Evolutionary conservation across 1,284 basidiomycete genomes (phyloP), one percentile per base, ranked within the genome.

Genomic region (Sanghuangporus weigelae): DNA sequence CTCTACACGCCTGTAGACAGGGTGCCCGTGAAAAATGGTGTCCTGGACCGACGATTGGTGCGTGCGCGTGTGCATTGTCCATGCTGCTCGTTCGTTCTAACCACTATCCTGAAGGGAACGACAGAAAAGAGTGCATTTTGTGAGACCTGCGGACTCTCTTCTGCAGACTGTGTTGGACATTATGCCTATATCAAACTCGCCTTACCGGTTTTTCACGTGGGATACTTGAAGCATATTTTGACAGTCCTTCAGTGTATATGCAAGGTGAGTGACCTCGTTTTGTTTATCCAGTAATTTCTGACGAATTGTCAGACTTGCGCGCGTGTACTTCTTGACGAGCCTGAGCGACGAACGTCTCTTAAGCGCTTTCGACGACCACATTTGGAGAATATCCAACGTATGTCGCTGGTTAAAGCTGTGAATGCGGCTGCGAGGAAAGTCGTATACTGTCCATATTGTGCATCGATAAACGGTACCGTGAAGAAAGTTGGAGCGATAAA

Each of bases 111-210:
- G 53, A 69, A 96, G 95, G 97, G 97, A 53, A 96, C 96, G 1
- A 95, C 94, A 50, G 95, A 98, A 74, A 99, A 99, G 79, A 85
- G 82, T 66, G 86, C 91, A 10, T 91, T 88, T 68, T 99, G 97
- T 76, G 92, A 96, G 74, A 99, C 97, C 0, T 99, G 97, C 72
- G 95, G 95, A 14, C 86, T 95, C 67, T 88, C 87, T 49, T 89
- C 94, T 63, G 92, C 95, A 2, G 95, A 98, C 68, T 99, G 97
- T 74, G 96, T 98, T 6, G 97, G 97, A 1, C 96, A 98, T 75
- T 98, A 96, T 75, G 96, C 95, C 7, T 97, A 96, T 77, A 96
- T 98, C 79, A 96, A 96, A 76, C 85, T 99, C 42, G 88, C 92
- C 38, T 87, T 99, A 12, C 96, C 96, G 0, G 96, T 98, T 12